A percentile compares a stretch with the other conserved stretches of the same genome.
Conservation (phyloP, 805 yeast genomes). For the Candida hispaniensis region DNA sequence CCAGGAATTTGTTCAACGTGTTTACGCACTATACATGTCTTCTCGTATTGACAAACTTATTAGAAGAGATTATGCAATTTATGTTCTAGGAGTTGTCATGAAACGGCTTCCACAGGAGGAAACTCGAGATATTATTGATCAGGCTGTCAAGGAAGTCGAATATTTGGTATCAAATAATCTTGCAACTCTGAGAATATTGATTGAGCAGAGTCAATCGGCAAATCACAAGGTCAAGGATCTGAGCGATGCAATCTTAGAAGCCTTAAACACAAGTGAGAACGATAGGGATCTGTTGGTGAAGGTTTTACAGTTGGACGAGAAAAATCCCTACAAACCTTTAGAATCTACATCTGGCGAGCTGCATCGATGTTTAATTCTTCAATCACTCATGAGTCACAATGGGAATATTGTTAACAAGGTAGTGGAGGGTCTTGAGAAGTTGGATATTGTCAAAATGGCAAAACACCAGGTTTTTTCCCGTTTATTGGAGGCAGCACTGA, state of each 20-base stretch:
- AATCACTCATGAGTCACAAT: constrained; percentile 62
- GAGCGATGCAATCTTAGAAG: constrained; percentile 17
- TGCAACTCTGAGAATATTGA: constrained; percentile 19
- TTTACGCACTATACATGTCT: constrained; percentile 61
- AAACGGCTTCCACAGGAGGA: constrained; percentile 53
- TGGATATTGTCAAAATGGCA: constrained; percentile 51
- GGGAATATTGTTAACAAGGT: constrained; percentile 41
- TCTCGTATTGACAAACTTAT: constrained; percentile 65
- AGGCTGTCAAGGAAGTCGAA: constrained; percentile 19
- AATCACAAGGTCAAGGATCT: constrained; percentile 19
- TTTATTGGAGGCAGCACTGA: constrained; percentile 60
- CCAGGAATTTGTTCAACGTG: constrained; percentile 55
- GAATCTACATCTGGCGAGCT: constrained; percentile 29
- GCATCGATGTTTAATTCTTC: constrained; percentile 64
- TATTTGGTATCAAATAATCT: constrained; percentile 24
- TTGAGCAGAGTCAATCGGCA: constrained; percentile 17
- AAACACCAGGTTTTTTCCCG: constrained; percentile 86
- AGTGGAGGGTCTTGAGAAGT: constrained; percentile 4
- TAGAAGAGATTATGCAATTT: constrained; percentile 74
- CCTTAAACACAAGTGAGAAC: constrained; percentile 25
- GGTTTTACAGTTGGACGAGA: constrained; percentile 53
- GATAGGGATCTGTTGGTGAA: constrained; percentile 50
- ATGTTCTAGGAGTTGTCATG: constrained; percentile 62
- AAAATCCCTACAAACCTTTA: constrained; percentile 15
- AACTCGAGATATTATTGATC: constrained; percentile 33